Evolutionary conservation across 306 rosid genomes (phyloP).

Genomic region (Cicer arietinum): DNA sequence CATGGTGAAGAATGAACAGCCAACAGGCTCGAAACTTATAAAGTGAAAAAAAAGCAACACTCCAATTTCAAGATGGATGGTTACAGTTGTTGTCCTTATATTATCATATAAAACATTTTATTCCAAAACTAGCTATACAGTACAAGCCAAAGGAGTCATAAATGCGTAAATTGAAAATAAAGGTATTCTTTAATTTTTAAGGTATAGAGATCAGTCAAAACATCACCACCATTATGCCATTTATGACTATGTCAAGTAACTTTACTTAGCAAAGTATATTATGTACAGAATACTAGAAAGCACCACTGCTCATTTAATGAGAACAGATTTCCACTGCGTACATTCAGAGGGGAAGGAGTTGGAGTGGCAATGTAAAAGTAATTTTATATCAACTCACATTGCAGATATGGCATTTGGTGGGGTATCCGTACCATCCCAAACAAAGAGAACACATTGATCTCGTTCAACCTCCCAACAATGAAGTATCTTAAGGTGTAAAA

Average conservation of each 20-base stretch:
- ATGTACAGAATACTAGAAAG: slow-evolving; percentile 23
- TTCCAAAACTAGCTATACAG: background rate
- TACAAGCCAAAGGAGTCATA: background rate
- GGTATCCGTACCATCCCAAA: slow-evolving; percentile 90
- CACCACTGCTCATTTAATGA: slow-evolving; percentile 7
- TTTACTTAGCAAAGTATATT: background rate
- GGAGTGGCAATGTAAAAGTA: slow-evolving; percentile 31
- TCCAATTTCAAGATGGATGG: background rate
- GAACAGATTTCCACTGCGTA: background rate
- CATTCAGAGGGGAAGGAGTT: background rate
- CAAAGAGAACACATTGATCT: slow-evolving; percentile 54
- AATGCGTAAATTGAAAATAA: background rate
- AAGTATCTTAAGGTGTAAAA: slow-evolving; percentile 56
- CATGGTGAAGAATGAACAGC: background rate
- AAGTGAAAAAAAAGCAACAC: background rate
- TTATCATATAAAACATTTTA: background rate
- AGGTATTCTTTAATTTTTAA: background rate
- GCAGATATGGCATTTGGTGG: slow-evolving; percentile 51
- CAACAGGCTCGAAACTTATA: background rate
- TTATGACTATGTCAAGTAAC: slow-evolving; percentile 9
- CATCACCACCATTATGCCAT: background rate
- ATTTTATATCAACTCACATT: slow-evolving; percentile 53
- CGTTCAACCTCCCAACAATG: slow-evolving; percentile 51
- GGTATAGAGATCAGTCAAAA: slow-evolving; percentile 19
- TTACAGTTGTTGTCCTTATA: background rate